A percentile compares a stretch with the other conserved stretches of the same genome.
These are phyloP conservation scores for Teunomyces lycoperdinae DNA, from an alignment of 805 yeast genomes.

Conservation along the genomic window DNA sequence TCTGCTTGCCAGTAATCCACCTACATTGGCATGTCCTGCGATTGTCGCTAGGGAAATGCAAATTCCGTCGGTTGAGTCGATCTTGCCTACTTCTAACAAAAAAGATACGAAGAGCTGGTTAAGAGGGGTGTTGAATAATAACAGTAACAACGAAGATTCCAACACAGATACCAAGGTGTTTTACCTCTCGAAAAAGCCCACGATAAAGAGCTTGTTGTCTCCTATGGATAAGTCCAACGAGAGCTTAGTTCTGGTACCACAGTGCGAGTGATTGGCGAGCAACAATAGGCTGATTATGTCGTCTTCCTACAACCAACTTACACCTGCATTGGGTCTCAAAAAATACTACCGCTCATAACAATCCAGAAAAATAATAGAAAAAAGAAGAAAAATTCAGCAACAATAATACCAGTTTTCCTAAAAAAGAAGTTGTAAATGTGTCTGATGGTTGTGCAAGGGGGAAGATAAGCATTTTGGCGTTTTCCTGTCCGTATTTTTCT, in stretches of 20 bases:
- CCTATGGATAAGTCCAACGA: conserved; percentile 15
- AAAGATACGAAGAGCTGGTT: conserved; percentile 23
- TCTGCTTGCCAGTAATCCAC: conserved; percentile 4
- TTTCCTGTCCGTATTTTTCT: not conserved
- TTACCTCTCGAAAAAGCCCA: conserved; percentile 22
- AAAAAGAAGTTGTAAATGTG: not conserved
- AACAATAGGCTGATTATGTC: too few species aligned
- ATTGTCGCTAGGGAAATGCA: not conserved
- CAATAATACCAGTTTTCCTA: not conserved
- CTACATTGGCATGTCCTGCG: conserved; percentile 1
- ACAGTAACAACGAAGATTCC: conserved; percentile 5
- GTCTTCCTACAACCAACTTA: not conserved
- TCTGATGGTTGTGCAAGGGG: not conserved
- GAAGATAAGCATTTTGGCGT: too few species aligned
- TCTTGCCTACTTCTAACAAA: conserved; percentile 2
- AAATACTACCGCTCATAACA: not conserved
- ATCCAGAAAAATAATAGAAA: not conserved
- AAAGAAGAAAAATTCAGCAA: not conserved
- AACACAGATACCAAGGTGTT: conserved; percentile 6
- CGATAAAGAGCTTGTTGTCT: conserved; percentile 30
- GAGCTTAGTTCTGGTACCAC: not conserved
- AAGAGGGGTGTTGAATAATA: conserved; percentile 27
- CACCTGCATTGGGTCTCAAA: not conserved
- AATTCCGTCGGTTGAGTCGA: conserved; percentile 8
- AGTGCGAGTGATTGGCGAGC: not conserved